Evolutionary conservation across 257 asterid species (phyloP), one percentile per base, ranked within the genome.

Genomic region (Penstemon eatonii): DNA sequence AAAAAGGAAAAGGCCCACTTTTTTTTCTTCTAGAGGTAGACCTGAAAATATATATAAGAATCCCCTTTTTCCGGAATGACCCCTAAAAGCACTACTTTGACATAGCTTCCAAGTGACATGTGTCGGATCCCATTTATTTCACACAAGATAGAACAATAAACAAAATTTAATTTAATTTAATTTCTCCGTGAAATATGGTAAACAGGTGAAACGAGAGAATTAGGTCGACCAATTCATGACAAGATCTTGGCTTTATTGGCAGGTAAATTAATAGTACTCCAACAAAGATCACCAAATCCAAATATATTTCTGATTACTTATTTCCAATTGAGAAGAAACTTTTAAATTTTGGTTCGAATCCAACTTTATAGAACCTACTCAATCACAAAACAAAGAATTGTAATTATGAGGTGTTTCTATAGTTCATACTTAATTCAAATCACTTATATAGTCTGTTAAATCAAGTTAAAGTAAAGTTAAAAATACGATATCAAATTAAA

Each of bases 1-100:
- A 33, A 8, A 60, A 60, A 41, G 66, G 51, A 42, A 60, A 60
- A 60, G 66, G 40, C 25, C 25, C 5, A 7, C 0, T 10, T 7
- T 9, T 10, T 6, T 49, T n/a, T 45, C 25, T 41, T 4, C 3
- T 15, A 36, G 45, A 56, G 65, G 42, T 38, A 58, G 47, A 58
- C 64, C 42, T 8, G 51, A 60, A 47, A 9, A 5, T 46, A 46
- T 46, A 47, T 4, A 2, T 47, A 3, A 9, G 53, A 5, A 47
- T 4, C 65, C 40, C 50, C 51, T 13, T 60, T 11, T 60, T 60
- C 42, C 15, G 66, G 39, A 60, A 50, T 60, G 51, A 41, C 51
- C 51, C 51, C n/a, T 4, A 33, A 60, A 60, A 41, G 42, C 49
- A 41, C 45, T 60, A 41, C 45, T 60, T 60, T 60, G 50, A 42